Evolutionary conservation across 345 rosid species (phyloP), one percentile per base, ranked within the genome.

Genomic region (Litchi chinensis): DNA sequence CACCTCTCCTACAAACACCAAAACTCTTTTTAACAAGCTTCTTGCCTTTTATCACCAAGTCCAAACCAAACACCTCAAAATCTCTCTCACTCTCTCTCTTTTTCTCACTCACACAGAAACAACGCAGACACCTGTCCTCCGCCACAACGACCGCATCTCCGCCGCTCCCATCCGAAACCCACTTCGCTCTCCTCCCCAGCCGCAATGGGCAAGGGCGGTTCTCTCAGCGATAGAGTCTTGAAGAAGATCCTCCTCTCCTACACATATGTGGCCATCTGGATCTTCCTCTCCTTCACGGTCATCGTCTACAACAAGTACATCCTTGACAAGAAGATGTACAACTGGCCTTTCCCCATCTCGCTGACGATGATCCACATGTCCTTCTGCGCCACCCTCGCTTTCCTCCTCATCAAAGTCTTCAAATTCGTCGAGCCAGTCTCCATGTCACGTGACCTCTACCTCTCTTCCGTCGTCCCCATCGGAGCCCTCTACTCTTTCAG

Each of bases 351-450:
- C 81, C 99, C 99, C 0, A 90, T 95, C 84, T 93, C 99, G 3
- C 99, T 95, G 54, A 95, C 99, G 79, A 92, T 95, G 96, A 95
- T 95, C 89, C 99, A 95, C 90, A 95, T 95, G 99, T 87, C 95
- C 68, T 95, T 95, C 68, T 95, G 99, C 85, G 86, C 99, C 64
- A 79, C 96, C 40, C 92, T 95, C 24, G 97, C 98, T 62, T 74
- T 91, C 83, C 82, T 93, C 83, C 89, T 95, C 85, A 89, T 95
- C 91, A 95, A 95, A 52, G 91, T 95, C 80, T 90, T 95, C 91
- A 93, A 93, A 75, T 59, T 93, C 64, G 98, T 95, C 9, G 98
- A 95, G 79, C 98, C 98, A 0, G 98, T 95, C 19, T 66, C 94
- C 56, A 95, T 95, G 97, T 90, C 97, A 0, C 85, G 93, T 10